Percentiles rank a stretch among this genome's conserved stretches.
Evolutionary conservation across 768 basidiomycete species (phyloP).

Genomic region (Tylopilus sp.): DNA sequence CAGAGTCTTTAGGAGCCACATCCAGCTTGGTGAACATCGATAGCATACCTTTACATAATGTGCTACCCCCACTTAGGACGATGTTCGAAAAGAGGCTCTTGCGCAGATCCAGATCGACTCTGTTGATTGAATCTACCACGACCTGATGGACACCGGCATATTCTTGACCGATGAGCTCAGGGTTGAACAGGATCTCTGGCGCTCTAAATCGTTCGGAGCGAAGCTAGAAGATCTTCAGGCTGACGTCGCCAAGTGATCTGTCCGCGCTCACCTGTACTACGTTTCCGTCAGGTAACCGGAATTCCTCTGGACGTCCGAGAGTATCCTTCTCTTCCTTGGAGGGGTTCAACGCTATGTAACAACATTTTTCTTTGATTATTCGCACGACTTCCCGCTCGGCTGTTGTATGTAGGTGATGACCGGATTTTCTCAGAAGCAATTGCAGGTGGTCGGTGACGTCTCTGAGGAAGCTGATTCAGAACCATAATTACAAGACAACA

Average conservation of each 20-base stretch:
- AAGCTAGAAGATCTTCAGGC: constrained; percentile 49
- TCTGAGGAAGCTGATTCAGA: constrained; percentile 39
- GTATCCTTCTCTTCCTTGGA: constrained; percentile 94
- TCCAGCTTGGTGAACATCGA: constrained; percentile 2
- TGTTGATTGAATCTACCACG: constrained; percentile 95
- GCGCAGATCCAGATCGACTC: constrained; percentile 93
- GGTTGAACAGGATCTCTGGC: constrained; percentile 96
- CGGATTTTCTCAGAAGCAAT: constrained; percentile 87
- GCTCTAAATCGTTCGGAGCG: constrained; percentile 94
- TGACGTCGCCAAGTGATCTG: constrained; percentile 10
- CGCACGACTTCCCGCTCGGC: constrained; percentile 96
- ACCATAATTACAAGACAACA: not conserved
- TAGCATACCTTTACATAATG: constrained; percentile 80
- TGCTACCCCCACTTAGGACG: constrained; percentile 94
- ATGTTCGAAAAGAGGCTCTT: constrained; percentile 96
- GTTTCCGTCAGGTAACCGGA: constrained; percentile 93
- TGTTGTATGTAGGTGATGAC: constrained; percentile 93
- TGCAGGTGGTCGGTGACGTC: constrained; percentile 98
- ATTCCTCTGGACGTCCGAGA: constrained; percentile 75
- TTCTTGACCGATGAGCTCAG: constrained; percentile 93
- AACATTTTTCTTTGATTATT: constrained; percentile 97
- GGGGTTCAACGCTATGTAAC: constrained; percentile 91
- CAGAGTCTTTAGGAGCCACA: constrained; percentile 17
- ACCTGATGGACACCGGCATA: constrained; percentile 98
- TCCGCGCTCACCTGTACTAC: constrained; percentile 69